These are phyloP conservation scores for Scleroderma citrinum DNA, from an alignment of 768 basidiomycete species.

Conservation along the genomic window DNA sequence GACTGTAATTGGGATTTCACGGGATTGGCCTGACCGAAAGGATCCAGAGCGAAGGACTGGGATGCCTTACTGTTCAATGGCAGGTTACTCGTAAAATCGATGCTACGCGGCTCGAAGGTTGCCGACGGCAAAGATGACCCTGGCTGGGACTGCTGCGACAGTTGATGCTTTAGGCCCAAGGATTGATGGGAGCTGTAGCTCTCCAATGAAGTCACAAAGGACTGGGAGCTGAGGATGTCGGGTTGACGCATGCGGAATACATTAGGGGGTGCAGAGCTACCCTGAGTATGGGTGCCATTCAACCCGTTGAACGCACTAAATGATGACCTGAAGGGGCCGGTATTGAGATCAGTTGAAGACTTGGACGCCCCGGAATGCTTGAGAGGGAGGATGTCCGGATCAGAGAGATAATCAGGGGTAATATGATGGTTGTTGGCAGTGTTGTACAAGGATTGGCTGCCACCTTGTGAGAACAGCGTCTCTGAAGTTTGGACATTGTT, in stretches of 20 bases:
- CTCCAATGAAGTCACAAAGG: conserved; percentile 20
- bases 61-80: conserved; percentile 20
- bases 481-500: conserved; percentile 31
- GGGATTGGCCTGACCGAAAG: conserved; percentile 28
- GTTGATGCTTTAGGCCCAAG: conserved; percentile 27
- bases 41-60: conserved; percentile 29
- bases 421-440: conserved; percentile 29
- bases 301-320: conserved; percentile 29
- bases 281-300: conserved; percentile 18
- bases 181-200: conserved; percentile 21
- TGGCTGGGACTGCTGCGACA: conserved; percentile 32
- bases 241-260: conserved; percentile 34
- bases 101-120: conserved; percentile 21
- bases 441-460: conserved; percentile 37
- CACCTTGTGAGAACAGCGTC: conserved; percentile 27
- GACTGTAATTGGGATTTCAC: conserved; percentile 21
- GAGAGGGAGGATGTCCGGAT: conserved; percentile 28
- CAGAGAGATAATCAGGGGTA: conserved; percentile 30
- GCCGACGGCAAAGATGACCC: conserved; percentile 17
- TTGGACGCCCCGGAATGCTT: conserved; percentile 25
- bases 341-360: conserved; percentile 29
- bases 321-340: conserved; percentile 31
- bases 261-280: conserved; percentile 25
- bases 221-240: conserved; percentile 21
- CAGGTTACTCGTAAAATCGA: conserved; percentile 29